phyloP scores from a whole-genome alignment of 2,329 filamentous ascomycete genomes.

The Penicillium sp. region DNA sequence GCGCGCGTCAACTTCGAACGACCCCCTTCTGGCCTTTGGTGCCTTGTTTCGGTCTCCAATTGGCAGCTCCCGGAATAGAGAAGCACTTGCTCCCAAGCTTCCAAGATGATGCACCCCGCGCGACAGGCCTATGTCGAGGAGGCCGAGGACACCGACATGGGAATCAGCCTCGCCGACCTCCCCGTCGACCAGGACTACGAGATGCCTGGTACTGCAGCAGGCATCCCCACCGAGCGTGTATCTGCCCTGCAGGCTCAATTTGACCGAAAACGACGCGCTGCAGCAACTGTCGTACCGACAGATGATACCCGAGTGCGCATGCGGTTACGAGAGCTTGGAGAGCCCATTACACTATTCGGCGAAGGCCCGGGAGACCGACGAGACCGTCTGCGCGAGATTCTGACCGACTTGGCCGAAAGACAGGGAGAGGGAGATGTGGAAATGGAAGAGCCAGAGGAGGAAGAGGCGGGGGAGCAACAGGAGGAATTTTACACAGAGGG shows the following conservation, averaged over 20 bases:
- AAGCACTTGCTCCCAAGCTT: constrained; percentile 15
- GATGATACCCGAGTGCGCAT: constrained; percentile 84
- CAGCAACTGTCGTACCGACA: constrained; percentile 86
- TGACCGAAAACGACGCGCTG: constrained; percentile 83
- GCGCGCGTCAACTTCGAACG: background rate
- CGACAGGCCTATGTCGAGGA: constrained; percentile 95
- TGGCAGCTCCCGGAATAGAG: background rate
- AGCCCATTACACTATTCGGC: constrained; percentile 91
- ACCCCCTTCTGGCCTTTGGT: background rate
- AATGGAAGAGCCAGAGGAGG: constrained; percentile 54
- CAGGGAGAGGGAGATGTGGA: constrained; percentile 49
- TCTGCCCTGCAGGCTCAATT: constrained; percentile 85
- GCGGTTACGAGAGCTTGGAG: constrained; percentile 78
- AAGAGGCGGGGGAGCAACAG: constrained; percentile 69
- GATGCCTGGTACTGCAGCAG: constrained; percentile 63
- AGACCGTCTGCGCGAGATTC: constrained; percentile 78
- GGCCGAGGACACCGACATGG: constrained; percentile 57
- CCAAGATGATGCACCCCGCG: constrained; percentile 72
- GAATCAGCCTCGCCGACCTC: constrained; percentile 62
- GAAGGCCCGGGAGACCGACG: constrained; percentile 82
- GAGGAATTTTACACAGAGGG: constrained; percentile 96
- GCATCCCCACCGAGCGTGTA: constrained; percentile 74
- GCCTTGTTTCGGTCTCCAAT: background rate
- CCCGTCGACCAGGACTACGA: constrained; percentile 82
- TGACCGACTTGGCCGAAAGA: constrained; percentile 70